Base-by-base conservation (phyloP, 495 filamentous ascomycete genomes). In the Rhypophila decipiens region DNA sequence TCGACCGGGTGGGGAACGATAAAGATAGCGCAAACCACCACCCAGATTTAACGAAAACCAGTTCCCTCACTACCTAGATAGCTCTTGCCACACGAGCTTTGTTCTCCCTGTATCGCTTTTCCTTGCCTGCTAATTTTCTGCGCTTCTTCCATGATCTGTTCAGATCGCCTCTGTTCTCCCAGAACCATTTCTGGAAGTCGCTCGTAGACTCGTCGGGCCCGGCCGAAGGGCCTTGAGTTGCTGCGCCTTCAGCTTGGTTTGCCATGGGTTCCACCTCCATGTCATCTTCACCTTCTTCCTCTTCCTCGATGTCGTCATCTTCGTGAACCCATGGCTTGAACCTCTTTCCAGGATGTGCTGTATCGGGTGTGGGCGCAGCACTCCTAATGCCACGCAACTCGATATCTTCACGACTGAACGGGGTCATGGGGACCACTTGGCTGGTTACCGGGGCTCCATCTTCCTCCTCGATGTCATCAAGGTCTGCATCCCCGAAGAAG, bases 291-390 rank as follows among this genome's bases (percentile, higher is more conserved):
- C 63, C 67, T 17, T 66, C 68, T 3, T 68, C 63, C 1, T 63
- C 66, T 5, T 66, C 66, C 5, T 65, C 71, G 10, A 59, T 63
- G 10, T 66, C 59, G 3, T 59, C 67, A 12, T 62, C 60, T 2
- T 70, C 67, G 1, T 61, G 58, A 15, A 60, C 64, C 76, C 75
- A 79, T 4, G 73, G 61, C 50, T 70, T 72, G 46, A 75, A 76
- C 31, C 74, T 68, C 17, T 76, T 73, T 24, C 69, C 76, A 17
- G 83, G 80, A 46, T 86, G 77, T n/a, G 87, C 86, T 0, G 93
- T 97, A 57, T 98, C 93, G 1, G 93, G 93, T 0, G 93, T 97
- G 2, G 93, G 93, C 0, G 93, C 93, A 10, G 90, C 90, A 55
- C 88, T 94, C 36, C 90, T 73, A 13, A 86, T 52, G 15, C 80